Percentiles rank a stretch among this genome's conserved stretches.
These are phyloP conservation scores for Aspergillus ruber DNA, from an alignment of 2,329 filamentous ascomycete species.

Conservation along the genomic window DNA sequence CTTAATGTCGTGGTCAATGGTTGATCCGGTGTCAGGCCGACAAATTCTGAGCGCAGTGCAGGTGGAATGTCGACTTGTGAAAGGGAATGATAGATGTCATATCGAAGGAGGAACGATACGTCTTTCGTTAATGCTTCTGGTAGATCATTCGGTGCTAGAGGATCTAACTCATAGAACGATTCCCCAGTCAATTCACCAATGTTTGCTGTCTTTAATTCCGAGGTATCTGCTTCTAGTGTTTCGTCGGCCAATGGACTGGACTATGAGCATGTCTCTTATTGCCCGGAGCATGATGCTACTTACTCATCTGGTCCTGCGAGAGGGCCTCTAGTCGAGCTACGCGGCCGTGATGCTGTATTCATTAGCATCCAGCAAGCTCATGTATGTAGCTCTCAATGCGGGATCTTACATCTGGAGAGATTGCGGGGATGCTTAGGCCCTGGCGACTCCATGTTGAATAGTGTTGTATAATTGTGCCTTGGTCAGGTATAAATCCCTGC, in stretches of 20 bases:
- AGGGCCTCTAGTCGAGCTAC: conserved; percentile 64
- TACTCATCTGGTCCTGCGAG: conserved; percentile 67
- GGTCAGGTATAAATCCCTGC: background rate
- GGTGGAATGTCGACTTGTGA: conserved; percentile 54
- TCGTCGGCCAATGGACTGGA: conserved; percentile 22
- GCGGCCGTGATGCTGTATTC: conserved; percentile 32
- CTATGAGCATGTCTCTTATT: conserved; percentile 9
- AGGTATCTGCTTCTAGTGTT: conserved; percentile 11
- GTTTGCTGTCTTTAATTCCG: conserved; percentile 9
- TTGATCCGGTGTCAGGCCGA: conserved; percentile 57
- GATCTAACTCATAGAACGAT: conserved; percentile 30
- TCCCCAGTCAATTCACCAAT: conserved; percentile 16
- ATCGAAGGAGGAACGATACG: conserved; percentile 71
- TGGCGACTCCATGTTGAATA: conserved; percentile 6
- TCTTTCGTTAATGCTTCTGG: conserved; percentile 53
- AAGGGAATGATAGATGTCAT: conserved; percentile 77
- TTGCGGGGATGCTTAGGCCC: conserved; percentile 24
- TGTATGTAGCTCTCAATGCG: background rate
- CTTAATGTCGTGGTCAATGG: conserved; percentile 37
- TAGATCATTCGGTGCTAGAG: conserved; percentile 26
- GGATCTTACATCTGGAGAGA: conserved; percentile 31
- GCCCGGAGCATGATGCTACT: conserved; percentile 24
- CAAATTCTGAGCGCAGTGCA: conserved; percentile 63
- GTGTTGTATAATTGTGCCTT: background rate
- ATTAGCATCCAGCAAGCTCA: conserved; percentile 9